phyloP scores from a whole-genome alignment of 177 flowering plant species.

The Vitis hybrid region DNA sequence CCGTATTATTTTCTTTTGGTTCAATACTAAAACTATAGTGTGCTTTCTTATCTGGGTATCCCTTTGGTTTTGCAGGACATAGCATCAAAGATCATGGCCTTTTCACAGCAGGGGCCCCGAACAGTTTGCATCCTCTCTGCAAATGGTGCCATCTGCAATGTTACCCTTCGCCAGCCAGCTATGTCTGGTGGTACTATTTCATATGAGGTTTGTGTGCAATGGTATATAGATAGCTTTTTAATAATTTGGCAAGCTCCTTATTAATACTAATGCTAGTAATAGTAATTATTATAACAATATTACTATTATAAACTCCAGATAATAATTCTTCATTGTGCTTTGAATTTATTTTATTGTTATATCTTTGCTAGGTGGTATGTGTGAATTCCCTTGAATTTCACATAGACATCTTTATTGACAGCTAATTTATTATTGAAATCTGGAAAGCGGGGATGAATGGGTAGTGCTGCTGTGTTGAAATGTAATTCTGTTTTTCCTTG shows the following conservation, averaged over 20 bases:
- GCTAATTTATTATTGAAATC: not conserved
- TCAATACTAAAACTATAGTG: not conserved
- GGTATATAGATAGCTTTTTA: not conserved
- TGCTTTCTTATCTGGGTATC: not conserved
- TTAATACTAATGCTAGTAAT: no score
- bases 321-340: not conserved
- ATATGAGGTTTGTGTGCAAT: slow-evolving; percentile 55
- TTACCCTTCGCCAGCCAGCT: slow-evolving; percentile 75
- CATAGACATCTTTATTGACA: not conserved
- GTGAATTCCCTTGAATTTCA: not conserved
- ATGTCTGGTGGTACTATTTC: slow-evolving; percentile 54
- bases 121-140: slow-evolving; percentile 85
- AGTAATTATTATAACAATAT: no score
- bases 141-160: slow-evolving; percentile 70
- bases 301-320: not conserved
- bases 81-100: slow-evolving; percentile 64
- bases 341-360: no score
- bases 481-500: not conserved
- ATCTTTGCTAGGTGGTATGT: no score
- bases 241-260: no score
- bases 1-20: no score
- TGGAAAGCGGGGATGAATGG: not conserved
- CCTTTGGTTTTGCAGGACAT: slow-evolving; percentile 53
- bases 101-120: slow-evolving; percentile 78
- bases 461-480: not conserved